These are phyloP conservation scores for Cladosporium oxysporum DNA, from an alignment of 2,329 filamentous ascomycete species.

Conservation along the genomic window DNA sequence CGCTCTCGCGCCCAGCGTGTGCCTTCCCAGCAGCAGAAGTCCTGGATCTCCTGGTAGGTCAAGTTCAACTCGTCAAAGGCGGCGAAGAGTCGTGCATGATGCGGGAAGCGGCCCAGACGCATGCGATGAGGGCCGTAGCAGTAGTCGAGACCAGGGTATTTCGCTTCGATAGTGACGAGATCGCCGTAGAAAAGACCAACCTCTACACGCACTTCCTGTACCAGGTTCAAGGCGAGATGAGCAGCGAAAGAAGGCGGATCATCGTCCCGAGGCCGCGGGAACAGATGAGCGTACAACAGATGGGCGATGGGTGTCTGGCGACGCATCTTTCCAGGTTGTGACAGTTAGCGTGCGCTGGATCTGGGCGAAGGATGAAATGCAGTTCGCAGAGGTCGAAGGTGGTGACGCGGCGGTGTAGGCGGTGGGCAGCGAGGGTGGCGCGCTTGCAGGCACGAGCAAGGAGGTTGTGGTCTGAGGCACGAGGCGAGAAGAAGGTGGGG, in stretches of 20 bases:
- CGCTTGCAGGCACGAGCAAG: conserved; percentile 12
- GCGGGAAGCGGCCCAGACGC: conserved; percentile 74
- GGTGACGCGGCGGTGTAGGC: background rate
- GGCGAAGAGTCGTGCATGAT: conserved; percentile 74
- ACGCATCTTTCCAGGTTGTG: conserved; percentile 59
- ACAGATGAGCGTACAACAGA: conserved; percentile 73
- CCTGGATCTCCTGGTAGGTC: conserved; percentile 68
- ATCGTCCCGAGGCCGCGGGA: conserved; percentile 64
- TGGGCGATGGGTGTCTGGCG: conserved; percentile 67
- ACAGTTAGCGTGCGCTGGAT: background rate
- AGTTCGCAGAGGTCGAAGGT: background rate
- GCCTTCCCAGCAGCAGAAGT: conserved; percentile 78
- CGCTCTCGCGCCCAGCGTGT: conserved; percentile 81
- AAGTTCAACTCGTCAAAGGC: conserved; percentile 71
- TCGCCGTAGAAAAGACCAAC: conserved; percentile 78
- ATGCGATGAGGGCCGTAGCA: conserved; percentile 70
- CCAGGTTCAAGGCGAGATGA: conserved; percentile 69
- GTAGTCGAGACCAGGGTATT: conserved; percentile 81
- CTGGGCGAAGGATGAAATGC: background rate
- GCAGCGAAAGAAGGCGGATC: conserved; percentile 72
- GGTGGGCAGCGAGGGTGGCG: background rate
- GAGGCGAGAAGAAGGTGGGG: background rate
- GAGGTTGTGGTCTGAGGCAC: conserved; percentile 2
- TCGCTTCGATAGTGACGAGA: conserved; percentile 75
- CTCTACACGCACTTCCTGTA: conserved; percentile 76